Evolutionary conservation across 306 rosid species (phyloP), one percentile per base, ranked within the genome.

Genomic region (Trifolium subterraneum): DNA sequence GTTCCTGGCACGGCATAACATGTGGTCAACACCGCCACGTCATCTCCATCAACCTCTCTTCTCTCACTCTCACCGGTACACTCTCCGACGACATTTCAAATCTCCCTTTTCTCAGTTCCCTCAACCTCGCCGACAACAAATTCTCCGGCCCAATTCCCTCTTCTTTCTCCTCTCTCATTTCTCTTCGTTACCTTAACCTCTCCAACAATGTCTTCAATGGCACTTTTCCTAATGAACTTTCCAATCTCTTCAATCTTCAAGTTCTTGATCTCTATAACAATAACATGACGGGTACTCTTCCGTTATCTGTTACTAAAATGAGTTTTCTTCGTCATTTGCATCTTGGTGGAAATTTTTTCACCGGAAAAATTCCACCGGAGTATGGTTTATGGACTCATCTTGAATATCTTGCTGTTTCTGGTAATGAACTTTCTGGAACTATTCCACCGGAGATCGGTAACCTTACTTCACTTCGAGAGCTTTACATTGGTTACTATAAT

Each of bases 401-500:
- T 14, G 91, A 91, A 51, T 93, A 93, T 51, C 81, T 93, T 55
- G 98, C 94, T 12, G 77, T 93, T 10, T 91, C 98, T 16, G 97
- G 97, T 9, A 93, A 93, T 67, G 91, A 87, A 45, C 90, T 93
- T 2, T 50, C 38, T 22, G 97, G 98, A 0, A 6, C 19, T 0
- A 88, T 93, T 12, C 96, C 98, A 0, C 84, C 85, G 18, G 89
- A 89, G 82, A 88, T 93, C 50, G 97, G 97, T 0, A 91, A 89
- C 87, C 51, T 93, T 48, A 64, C 89, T 0, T 31, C 9, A 0
- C 90, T 93, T 65, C 75, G 82, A 38, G 98, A 93, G 85, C 98
- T 93, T 9, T 93, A 93, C 61, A 45, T 93, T 39, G 98, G 98
- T 1, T 91, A 90, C 71, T 89, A 29, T 79, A 93, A 93, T 54